Evolutionary conservation across 2,329 filamentous ascomycete genomes (phyloP).

Genomic region (Fusarium sp.): DNA sequence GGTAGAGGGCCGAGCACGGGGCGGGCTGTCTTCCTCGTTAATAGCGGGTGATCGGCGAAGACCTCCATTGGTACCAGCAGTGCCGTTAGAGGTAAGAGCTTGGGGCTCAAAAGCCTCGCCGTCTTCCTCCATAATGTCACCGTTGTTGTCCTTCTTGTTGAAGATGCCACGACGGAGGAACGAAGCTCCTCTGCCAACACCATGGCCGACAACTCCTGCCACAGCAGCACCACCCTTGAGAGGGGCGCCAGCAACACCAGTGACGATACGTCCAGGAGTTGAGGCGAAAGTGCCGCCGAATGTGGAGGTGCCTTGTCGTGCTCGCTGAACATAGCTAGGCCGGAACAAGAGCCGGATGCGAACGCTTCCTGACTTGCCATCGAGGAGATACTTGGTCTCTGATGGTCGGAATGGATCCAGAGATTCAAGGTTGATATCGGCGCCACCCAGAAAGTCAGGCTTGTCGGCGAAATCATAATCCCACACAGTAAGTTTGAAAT

Average conservation of each 20-base stretch:
- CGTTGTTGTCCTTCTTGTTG: slow-evolving; percentile 75
- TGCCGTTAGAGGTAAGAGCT: slow-evolving; percentile 52
- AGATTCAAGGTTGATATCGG: slow-evolving; percentile 79
- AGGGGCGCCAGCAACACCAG: slow-evolving; percentile 84
- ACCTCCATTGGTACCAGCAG: slow-evolving; percentile 54
- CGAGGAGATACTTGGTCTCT: slow-evolving; percentile 80
- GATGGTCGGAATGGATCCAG: slow-evolving; percentile 88
- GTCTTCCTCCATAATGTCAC: slow-evolving; percentile 63
- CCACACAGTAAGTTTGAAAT: slow-evolving; percentile 86
- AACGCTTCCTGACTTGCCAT: slow-evolving; percentile 90
- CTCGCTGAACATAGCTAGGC: slow-evolving; percentile 88
- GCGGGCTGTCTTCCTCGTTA: slow-evolving; percentile 49
- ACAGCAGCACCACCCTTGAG: slow-evolving; percentile 91
- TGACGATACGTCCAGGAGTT: slow-evolving; percentile 87
- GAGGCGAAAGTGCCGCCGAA: slow-evolving; percentile 92
- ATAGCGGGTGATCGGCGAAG: slow-evolving; percentile 60
- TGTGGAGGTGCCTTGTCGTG: slow-evolving; percentile 90
- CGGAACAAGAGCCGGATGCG: slow-evolving; percentile 91
- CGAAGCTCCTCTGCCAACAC: slow-evolving; percentile 88
- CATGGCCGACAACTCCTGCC: slow-evolving; percentile 77
- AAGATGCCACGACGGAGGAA: slow-evolving; percentile 90
- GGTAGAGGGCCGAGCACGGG: slow-evolving; percentile 42
- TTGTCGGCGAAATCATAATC: slow-evolving; percentile 98
- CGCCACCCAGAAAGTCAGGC: slow-evolving; percentile 87
- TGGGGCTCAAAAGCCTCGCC: slow-evolving; percentile 59